Conservation (phyloP, 108 stramenopile species). For the Conticribra guillardii region DNA sequence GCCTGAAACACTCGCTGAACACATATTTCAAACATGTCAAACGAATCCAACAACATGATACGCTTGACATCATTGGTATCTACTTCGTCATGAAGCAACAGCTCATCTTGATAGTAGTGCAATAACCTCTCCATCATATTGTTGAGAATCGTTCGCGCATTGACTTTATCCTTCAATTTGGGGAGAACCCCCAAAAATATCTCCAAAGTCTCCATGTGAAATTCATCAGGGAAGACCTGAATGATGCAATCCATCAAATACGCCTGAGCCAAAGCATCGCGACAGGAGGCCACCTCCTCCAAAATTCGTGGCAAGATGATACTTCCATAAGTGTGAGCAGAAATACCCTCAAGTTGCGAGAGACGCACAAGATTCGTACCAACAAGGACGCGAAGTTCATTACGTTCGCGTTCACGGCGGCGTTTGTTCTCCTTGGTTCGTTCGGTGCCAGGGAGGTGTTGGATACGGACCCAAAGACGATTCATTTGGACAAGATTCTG, state of each 20-base stretch:
- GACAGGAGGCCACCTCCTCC: slow-evolving; percentile 90
- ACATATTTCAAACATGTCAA: slow-evolving; percentile 92
- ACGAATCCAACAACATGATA: slow-evolving; percentile 76
- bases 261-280: slow-evolving; percentile 96
- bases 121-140: slow-evolving; percentile 93
- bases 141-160: slow-evolving; percentile 92
- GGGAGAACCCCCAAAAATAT: slow-evolving; percentile 88
- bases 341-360: slow-evolving; percentile 92
- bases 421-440: slow-evolving; percentile 79
- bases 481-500: slow-evolving; percentile 97
- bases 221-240: slow-evolving; percentile 98
- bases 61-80: slow-evolving; percentile 83
- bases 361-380: slow-evolving; percentile 97
- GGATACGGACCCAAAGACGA: slow-evolving; percentile 99
- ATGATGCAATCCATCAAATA: slow-evolving; percentile 98
- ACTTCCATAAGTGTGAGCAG: slow-evolving; percentile 81
- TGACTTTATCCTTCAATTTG: slow-evolving; percentile 94
- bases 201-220: slow-evolving; percentile 95
- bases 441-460: slow-evolving; percentile 84
- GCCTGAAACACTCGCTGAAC: slow-evolving; percentile 88
- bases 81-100: slow-evolving; percentile 70
- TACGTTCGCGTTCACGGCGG: slow-evolving; percentile 94
- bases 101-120: slow-evolving; percentile 81
- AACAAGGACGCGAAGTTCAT: slow-evolving; percentile 95
- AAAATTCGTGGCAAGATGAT: slow-evolving; percentile 84